Base-by-base conservation (phyloP, 2,329 filamentous ascomycete genomes). In the Diplodia mutila region DNA sequence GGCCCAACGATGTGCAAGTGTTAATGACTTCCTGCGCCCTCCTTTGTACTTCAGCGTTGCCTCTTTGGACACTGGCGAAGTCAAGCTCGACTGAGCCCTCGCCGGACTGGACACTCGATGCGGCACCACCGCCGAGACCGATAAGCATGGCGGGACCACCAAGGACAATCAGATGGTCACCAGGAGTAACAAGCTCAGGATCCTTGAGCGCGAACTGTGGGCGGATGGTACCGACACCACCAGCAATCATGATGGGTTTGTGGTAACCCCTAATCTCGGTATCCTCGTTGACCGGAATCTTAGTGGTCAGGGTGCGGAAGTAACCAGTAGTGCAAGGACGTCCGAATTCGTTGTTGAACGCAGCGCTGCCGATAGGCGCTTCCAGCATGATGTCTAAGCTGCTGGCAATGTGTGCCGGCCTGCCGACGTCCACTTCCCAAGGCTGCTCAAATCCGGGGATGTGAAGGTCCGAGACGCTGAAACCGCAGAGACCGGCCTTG, bases 21-120 rank as follows among this genome's bases (percentile, higher is more conserved):
- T 98, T 95, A 80, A 99, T 99, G 71, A 99, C 95, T 87, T 98
- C 97, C 81, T 99, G 95, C 1, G 94, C 95, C 73, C 95, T 87
- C 70, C 95, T 87, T 80, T 99, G 93, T 79, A 98, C 94, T 81
- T 99, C 95, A 1, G 95, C 94, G 76, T 99, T 99, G 55, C 94
- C 95, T 81, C 95, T 87, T 81, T 99, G 95, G 37, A 99, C 95
- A 82, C 93, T 97, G 73, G 94, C 93, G 80, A 98, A 99, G 78
- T 99, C 95, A 2, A 99, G 85, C 72, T 97, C 94, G 0, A 94
- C 93, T 55, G 91, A 95, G 37, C 90, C 91, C 81, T 97, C 93
- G 57, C 91, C 92, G 21, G 93, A 95, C 46, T 92, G 89, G 69
- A 93, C 91, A 81, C 92, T 97, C 1, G 94, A 98, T 9, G 95